Conservation (phyloP, 164 flowering plant species). For the Vitis riparia region DNA sequence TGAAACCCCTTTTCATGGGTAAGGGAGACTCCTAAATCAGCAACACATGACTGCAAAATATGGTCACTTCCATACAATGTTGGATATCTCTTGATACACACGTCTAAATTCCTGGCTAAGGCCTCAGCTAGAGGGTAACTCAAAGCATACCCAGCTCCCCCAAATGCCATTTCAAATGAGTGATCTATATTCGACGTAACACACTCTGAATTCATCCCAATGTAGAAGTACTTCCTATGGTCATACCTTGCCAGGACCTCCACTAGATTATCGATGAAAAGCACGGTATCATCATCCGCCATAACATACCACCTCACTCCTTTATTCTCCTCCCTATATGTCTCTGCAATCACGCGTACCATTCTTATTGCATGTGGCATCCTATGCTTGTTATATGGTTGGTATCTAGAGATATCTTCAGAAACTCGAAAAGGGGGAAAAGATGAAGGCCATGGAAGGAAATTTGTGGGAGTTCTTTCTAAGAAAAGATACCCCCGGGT, state of each 20-base stretch:
- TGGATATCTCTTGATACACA: conserved; percentile 52
- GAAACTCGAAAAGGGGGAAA: conserved; percentile 49
- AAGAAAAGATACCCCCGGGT: conserved; percentile 52
- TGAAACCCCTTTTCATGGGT: conserved; percentile 61
- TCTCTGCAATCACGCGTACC: conserved; percentile 40
- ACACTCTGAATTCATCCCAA: conserved; percentile 54
- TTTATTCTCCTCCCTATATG: conserved; percentile 30
- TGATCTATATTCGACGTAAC: conserved; percentile 34
- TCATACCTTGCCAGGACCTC: conserved; percentile 47
- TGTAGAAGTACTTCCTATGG: conserved; percentile 54
- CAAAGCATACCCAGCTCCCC: conserved; percentile 69
- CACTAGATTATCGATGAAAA: conserved; percentile 53
- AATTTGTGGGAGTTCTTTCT: conserved; percentile 36
- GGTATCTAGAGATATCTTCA: conserved; percentile 25
- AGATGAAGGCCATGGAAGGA: conserved; percentile 48
- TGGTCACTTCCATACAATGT: conserved; percentile 41
- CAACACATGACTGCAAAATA: conserved; percentile 41
- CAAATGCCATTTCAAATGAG: conserved; percentile 65
- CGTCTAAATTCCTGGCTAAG: conserved; percentile 41
- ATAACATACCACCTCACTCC: conserved; percentile 55
- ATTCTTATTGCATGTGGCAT: conserved; percentile 28
- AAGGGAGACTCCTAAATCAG: conserved; percentile 60
- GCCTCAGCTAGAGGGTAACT: conserved; percentile 56
- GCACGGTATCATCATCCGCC: conserved; percentile 63
- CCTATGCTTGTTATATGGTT: conserved; percentile 21